Evolutionary conservation across 164 flowering plant species (phyloP).

Genomic region (Vitis vinifera): ASM3070453v1 NC_081817.1:26796001-26796500

Average conservation of each 20-base stretch:
- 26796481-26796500: background rate
- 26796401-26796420: too few relatives aligned
- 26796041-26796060: slow-evolving; percentile 78
- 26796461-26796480: background rate
- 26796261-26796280: background rate
- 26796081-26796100: slow-evolving; percentile 36
- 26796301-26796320: too few relatives aligned
- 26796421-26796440: too few relatives aligned
- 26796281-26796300: background rate
- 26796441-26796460: too few relatives aligned
- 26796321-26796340: too few relatives aligned
- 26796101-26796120: slow-evolving; percentile 57
- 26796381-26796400: too few relatives aligned
- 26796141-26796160: background rate
- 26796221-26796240: background rate
- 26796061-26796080: slow-evolving; percentile 54
- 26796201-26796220: background rate
- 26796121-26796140: slow-evolving; percentile 31
- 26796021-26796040: slow-evolving; percentile 76
- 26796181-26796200: too few relatives aligned
- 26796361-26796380: too few relatives aligned
- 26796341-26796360: too few relatives aligned
- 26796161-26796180: background rate
- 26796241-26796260: background rate
- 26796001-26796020: slow-evolving; percentile 60